These are phyloP conservation scores for Handroanthus guayacan DNA, from an alignment of 257 asterid genomes.

Conservation along the genomic window DNA sequence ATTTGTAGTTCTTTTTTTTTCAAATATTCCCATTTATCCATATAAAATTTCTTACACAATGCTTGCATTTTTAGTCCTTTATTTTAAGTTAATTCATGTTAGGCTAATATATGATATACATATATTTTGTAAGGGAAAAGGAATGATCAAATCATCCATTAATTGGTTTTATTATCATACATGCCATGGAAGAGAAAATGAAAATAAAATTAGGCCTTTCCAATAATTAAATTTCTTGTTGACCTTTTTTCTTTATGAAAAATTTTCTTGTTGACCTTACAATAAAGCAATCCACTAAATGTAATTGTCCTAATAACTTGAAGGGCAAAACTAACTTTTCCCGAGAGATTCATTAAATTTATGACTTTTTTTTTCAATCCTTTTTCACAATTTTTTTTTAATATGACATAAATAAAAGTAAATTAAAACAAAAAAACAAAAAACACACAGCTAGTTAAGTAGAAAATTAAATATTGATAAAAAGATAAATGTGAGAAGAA, in stretches of 20 bases:
- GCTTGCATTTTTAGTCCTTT: not conserved
- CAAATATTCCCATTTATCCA: not conserved
- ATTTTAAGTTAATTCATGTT: not conserved
- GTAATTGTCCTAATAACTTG: not conserved
- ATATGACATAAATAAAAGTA: not conserved
- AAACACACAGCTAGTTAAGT: not conserved
- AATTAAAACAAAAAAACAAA: not conserved
- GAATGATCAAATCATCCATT: not conserved
- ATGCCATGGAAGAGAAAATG: no score
- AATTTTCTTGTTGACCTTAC: not conserved
- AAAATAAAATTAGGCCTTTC: not conserved
- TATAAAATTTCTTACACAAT: not conserved
- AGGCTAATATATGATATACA: no score
- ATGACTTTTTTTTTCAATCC: not conserved
- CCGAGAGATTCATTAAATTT: not conserved
- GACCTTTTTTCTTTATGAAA: not conserved
- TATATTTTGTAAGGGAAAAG: not conserved
- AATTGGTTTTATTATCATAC: no score
- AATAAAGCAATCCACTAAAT: conserved; percentile 23
- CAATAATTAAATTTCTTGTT: not conserved
- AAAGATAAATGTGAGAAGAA: not conserved
- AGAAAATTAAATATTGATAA: not conserved
- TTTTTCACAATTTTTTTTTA: not conserved
- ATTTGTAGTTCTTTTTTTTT: not conserved
- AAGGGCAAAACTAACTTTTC: not conserved